Conservation (phyloP, 2,329 filamentous ascomycete genomes). For the Trichoderma harzianum region DNA sequence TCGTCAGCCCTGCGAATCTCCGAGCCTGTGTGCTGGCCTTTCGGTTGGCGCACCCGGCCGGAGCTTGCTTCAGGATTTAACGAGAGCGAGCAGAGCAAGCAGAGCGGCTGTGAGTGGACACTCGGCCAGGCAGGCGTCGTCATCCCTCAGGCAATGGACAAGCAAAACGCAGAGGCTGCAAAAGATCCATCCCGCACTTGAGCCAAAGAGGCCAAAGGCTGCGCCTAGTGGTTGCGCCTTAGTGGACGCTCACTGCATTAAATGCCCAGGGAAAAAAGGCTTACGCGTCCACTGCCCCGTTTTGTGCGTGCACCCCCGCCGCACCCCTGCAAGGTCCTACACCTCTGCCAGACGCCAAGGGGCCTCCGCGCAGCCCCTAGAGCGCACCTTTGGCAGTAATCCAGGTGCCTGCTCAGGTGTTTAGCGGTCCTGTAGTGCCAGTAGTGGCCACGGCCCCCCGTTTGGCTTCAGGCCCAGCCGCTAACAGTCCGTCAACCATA, state of each 20-base stretch:
- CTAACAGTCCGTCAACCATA: conserved; percentile 34
- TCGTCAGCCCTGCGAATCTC: conserved; percentile 23
- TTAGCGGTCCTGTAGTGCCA: not conserved
- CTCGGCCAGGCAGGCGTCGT: conserved; percentile 27
- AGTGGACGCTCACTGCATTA: conserved; percentile 7
- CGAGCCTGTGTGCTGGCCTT: conserved; percentile 8
- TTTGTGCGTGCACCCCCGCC: conserved; percentile 17
- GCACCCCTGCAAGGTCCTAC: conserved; percentile 19
- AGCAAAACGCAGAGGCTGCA: conserved; percentile 9
- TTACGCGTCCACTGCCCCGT: conserved; percentile 30
- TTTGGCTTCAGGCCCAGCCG: not conserved
- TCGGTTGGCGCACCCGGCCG: conserved; percentile 15
- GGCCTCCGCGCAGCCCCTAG: conserved; percentile 18
- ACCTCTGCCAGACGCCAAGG: conserved; percentile 12
- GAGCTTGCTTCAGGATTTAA: not conserved
- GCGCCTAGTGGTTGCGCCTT: conserved; percentile 16
- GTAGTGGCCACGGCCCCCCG: not conserved
- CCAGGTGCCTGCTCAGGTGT: not conserved
- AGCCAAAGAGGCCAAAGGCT: conserved; percentile 1
- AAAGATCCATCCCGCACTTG: conserved; percentile 15
- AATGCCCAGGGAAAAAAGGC: conserved; percentile 22
- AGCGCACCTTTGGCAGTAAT: not conserved
- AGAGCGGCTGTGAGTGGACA: not conserved
- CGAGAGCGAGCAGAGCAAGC: not conserved
- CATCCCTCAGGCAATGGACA: conserved; percentile 27